Evolutionary conservation across 2,329 filamentous ascomycete species (phyloP).

Genomic region (Apiospora hydei): DNA sequence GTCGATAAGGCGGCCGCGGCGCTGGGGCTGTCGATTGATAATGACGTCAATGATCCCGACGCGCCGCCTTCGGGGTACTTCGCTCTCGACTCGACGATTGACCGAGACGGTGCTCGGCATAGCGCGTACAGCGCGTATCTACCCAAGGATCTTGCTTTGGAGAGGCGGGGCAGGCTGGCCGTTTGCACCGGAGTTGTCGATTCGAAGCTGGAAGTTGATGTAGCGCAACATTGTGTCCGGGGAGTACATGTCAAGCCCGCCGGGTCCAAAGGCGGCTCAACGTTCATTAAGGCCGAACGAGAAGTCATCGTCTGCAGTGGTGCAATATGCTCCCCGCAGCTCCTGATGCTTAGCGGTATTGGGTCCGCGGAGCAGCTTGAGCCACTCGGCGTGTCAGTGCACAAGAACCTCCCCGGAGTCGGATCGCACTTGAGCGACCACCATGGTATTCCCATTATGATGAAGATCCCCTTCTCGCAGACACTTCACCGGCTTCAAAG

Average conservation of each 20-base stretch:
- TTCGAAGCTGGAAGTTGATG: constrained; percentile 25
- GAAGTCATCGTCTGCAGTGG: constrained; percentile 29
- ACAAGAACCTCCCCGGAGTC: constrained; percentile 27
- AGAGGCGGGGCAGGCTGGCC: constrained; percentile 19
- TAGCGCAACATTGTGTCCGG: not conserved
- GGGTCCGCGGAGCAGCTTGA: constrained; percentile 21
- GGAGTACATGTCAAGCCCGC: constrained; percentile 25
- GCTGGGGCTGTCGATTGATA: constrained; percentile 26
- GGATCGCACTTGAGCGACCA: constrained; percentile 28
- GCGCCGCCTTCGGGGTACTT: constrained; percentile 28
- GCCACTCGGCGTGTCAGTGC: constrained; percentile 19
- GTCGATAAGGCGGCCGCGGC: constrained; percentile 28
- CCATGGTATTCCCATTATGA: constrained; percentile 27
- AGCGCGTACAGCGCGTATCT: constrained; percentile 28
- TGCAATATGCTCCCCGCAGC: constrained; percentile 27
- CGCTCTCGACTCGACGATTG: constrained; percentile 28
- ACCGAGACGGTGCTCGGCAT: constrained; percentile 25
- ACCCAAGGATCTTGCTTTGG: constrained; percentile 22
- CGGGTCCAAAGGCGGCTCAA: not conserved
- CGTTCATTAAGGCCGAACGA: constrained; percentile 23
- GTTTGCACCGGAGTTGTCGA: constrained; percentile 27
- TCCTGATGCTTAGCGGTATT: constrained; percentile 29
- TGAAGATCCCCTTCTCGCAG: constrained; percentile 25
- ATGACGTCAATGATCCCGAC: constrained; percentile 25
- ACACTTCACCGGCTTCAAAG: constrained; percentile 25